phyloP scores from a whole-genome alignment of 1,284 basidiomycete species.

The Cryptococcus maquisensis region DNA sequence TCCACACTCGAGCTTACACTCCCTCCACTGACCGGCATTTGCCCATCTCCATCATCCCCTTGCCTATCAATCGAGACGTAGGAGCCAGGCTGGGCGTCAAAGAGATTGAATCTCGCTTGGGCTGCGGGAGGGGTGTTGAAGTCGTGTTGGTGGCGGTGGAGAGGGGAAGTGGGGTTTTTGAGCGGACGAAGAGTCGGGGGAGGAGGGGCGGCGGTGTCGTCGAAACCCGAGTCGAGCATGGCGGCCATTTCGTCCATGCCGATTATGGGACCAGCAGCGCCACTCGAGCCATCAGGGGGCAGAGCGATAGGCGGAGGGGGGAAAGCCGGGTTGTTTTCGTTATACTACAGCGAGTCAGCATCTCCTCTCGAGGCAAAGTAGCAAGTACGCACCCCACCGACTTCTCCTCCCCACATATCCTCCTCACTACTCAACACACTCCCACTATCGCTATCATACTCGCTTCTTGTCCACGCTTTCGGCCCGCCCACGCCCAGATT shows the following conservation, averaged over 20 bases:
- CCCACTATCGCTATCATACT: constrained; percentile 53
- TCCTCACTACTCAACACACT: constrained; percentile 84
- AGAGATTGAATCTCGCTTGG: constrained; percentile 1
- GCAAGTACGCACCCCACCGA: constrained; percentile 50
- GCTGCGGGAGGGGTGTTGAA: not conserved
- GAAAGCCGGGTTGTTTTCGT: constrained; percentile 72
- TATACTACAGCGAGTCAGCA: constrained; percentile 55
- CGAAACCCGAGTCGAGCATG: constrained; percentile 83
- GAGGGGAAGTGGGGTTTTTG: constrained; percentile 20
- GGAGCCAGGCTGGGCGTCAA: not conserved
- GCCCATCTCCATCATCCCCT: not conserved
- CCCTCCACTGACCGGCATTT: constrained; percentile 20
- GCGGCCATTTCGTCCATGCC: constrained; percentile 74
- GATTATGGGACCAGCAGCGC: constrained; percentile 52
- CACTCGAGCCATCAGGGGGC: constrained; percentile 49
- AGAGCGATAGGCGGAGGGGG: constrained; percentile 78
- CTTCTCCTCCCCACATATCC: constrained; percentile 75
- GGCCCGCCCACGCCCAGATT: constrained; percentile 19
- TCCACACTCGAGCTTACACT: constrained; percentile 24
- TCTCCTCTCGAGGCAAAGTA: constrained; percentile 6
- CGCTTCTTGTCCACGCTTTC: constrained; percentile 36
- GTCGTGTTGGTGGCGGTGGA: constrained; percentile 25
- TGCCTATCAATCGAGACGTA: constrained; percentile 9
- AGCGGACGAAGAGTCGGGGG: constrained; percentile 13
- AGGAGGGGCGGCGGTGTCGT: constrained; percentile 53